Evolutionary conservation across 257 asterid genomes (phyloP).

Genomic region (Nicotiana tomentosiformis): DNA sequence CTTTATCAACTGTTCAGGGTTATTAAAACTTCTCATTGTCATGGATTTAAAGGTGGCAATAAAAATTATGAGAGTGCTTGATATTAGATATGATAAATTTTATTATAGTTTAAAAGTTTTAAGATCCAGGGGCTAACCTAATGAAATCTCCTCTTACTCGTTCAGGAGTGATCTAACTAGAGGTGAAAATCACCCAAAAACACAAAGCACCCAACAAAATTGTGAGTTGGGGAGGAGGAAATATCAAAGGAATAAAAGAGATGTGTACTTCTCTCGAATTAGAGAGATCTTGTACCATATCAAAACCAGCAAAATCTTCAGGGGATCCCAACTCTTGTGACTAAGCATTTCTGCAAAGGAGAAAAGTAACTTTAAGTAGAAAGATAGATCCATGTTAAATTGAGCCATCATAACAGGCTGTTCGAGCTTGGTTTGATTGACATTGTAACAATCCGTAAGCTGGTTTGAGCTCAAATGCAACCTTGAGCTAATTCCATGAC

Average conservation of each 20-base stretch:
- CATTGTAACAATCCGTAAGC: conserved; percentile 26
- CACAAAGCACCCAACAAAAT: background rate
- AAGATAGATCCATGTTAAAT: conserved; percentile 13
- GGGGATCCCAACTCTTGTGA: conserved; percentile 30
- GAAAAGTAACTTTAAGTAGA: conserved; percentile 39
- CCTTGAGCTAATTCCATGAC: conserved; percentile 27
- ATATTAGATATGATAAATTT: background rate
- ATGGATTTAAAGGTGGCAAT: background rate
- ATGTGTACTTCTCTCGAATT: conserved; percentile 10
- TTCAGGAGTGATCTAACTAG: background rate
- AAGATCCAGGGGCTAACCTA: background rate
- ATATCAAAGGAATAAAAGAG: conserved; percentile 20
- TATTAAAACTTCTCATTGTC: background rate
- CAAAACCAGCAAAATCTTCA: conserved; percentile 37
- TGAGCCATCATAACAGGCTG: conserved; percentile 27
- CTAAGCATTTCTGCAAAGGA: conserved; percentile 53
- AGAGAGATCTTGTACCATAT: conserved; percentile 25
- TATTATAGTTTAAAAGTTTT: background rate
- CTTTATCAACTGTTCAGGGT: background rate
- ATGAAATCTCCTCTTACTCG: background rate
- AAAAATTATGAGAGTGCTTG: background rate
- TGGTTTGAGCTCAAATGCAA: conserved; percentile 17
- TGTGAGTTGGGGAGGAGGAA: background rate
- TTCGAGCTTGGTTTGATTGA: conserved; percentile 29
- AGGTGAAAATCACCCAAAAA: background rate